Evolutionary conservation across 441 rosid genomes (phyloP).

Genomic region (Biscutella laevigata): DNA sequence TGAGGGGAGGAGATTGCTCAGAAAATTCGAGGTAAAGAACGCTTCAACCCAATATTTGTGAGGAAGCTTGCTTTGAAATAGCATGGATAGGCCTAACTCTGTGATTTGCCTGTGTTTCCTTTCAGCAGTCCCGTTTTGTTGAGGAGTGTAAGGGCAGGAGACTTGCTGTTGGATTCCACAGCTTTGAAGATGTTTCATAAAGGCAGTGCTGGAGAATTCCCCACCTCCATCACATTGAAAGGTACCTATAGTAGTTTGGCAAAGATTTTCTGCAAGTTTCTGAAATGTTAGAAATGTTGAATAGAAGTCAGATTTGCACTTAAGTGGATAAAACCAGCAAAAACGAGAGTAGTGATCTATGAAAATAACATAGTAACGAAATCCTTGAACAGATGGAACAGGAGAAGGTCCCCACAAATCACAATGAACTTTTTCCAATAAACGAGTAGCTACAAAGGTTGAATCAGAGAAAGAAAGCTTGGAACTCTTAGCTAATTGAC

Average conservation of each 20-base stretch:
- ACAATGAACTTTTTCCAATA: not conserved
- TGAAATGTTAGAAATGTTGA: not conserved
- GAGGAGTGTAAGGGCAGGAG: too few species aligned
- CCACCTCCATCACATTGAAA: not conserved
- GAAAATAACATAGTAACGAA: not conserved
- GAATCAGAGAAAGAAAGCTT: accelerated
- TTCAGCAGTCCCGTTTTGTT: too few species aligned
- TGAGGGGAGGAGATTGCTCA: not conserved
- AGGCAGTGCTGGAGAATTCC: not conserved
- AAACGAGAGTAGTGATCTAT: not conserved
- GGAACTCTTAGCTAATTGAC: not conserved
- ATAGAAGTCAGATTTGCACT: not conserved
- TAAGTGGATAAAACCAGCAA: not conserved
- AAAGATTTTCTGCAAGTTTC: not conserved
- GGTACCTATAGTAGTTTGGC: too few species aligned
- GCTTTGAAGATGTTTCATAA: not conserved
- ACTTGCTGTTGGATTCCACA: not conserved
- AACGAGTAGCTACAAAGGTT: not conserved
- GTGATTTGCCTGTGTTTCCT: too few species aligned
- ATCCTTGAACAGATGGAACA: not conserved
- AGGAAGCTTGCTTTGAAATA: not conserved
- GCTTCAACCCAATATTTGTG: not conserved
- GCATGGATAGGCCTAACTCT: too few species aligned
- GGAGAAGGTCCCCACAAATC: not conserved
- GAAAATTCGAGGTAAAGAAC: not conserved